A percentile compares a stretch with the other conserved stretches of the same genome.
Evolutionary conservation across 2,329 filamentous ascomycete species (phyloP).

Genomic region (Cordyceps pruinosa): DNA sequence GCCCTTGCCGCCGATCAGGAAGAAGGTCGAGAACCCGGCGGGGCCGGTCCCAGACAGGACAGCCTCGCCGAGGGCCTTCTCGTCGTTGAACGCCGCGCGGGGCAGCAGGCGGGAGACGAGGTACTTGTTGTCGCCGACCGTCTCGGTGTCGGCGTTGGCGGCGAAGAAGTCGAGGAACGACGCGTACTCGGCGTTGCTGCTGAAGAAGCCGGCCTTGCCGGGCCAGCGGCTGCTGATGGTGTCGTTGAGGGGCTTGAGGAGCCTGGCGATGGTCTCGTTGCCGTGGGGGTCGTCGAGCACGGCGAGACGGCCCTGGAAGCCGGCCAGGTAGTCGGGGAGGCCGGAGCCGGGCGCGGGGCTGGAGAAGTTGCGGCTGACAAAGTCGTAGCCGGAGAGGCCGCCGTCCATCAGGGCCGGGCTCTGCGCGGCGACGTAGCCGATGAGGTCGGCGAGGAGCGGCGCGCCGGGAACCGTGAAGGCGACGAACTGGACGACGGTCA

Average conservation of each 20-base stretch:
- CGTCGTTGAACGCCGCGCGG: slow-evolving; percentile 28
- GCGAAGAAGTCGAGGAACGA: slow-evolving; percentile 33
- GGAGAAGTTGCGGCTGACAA: slow-evolving; percentile 27
- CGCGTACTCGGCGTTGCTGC: slow-evolving; percentile 19
- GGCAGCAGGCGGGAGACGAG: slow-evolving; percentile 40
- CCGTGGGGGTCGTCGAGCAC: slow-evolving; percentile 30
- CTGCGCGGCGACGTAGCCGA: slow-evolving; percentile 37
- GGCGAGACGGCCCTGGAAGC: slow-evolving; percentile 28
- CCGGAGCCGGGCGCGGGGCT: slow-evolving; percentile 31
- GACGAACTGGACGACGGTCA: slow-evolving; percentile 20
- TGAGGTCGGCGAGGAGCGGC: slow-evolving; percentile 37
- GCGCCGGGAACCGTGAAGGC: slow-evolving; percentile 23
- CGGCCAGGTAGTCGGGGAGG: slow-evolving; percentile 25
- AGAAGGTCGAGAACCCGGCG: slow-evolving; percentile 24
- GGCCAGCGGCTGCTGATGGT: slow-evolving; percentile 34
- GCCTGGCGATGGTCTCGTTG: slow-evolving; percentile 13
- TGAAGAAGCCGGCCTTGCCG: slow-evolving; percentile 16
- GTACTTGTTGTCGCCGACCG: slow-evolving; percentile 29
- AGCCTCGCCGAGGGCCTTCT: slow-evolving; percentile 29
- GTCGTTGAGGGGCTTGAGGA: slow-evolving; percentile 30
- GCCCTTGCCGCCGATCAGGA: slow-evolving; percentile 38
- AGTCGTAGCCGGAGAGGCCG: slow-evolving; percentile 46
- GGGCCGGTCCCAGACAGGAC: slow-evolving; percentile 28
- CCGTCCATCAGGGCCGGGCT: slow-evolving; percentile 28
- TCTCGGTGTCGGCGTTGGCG: slow-evolving; percentile 27